Base-by-base conservation (phyloP, 306 rosid genomes). In the Mimosa pudica region DNA sequence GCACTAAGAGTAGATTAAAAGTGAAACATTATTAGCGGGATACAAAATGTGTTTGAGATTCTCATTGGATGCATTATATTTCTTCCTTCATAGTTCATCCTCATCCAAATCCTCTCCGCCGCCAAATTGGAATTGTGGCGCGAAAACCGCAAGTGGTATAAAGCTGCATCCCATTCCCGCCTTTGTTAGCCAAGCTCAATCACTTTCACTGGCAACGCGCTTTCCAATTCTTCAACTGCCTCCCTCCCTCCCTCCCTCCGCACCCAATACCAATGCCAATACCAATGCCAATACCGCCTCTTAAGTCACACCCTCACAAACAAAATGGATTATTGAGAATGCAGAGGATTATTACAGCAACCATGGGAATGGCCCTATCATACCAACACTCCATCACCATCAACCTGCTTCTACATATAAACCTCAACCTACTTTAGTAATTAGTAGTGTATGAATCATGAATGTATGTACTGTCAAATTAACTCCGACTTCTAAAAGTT, bases 181-280 rank as follows among this genome's bases (percentile, higher is more conserved):
- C 62, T 79, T 92, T 1, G 90, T 91, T 6, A 84, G 79, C 1
- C 87, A 85, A 52, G 87, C 97, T 13, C 89, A 90, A 95, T 36
- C 97, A 95, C 73, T 95, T 92, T 36, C 97, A 95, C 73, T 95
- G 97, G 97, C 86, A 82, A 58, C 86, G 86, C 11, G 97, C 98
- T 7, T 47, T 86, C 32, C 97, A 92, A 10, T 94, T 94, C 87
- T 94, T 94, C 88, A 85, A 73, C 75, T 94, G 97, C 95, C 85
- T 83, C n/a, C 86, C 86, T 41, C 66, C 80, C 16, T n/a, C n/a
- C n/a, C n/a, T n/a, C n/a, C n/a, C n/a, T n/a, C n/a, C n/a, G n/a
- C n/a, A n/a, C n/a, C n/a, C n/a, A n/a, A n/a, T n/a, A n/a, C n/a
- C n/a, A n/a, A 24, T 24, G 1, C 30, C 30, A 24, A 24, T 24